phyloP scores from a whole-genome alignment of 2,329 filamentous ascomycete species.

The Colletotrichum spaethianum region DNA sequence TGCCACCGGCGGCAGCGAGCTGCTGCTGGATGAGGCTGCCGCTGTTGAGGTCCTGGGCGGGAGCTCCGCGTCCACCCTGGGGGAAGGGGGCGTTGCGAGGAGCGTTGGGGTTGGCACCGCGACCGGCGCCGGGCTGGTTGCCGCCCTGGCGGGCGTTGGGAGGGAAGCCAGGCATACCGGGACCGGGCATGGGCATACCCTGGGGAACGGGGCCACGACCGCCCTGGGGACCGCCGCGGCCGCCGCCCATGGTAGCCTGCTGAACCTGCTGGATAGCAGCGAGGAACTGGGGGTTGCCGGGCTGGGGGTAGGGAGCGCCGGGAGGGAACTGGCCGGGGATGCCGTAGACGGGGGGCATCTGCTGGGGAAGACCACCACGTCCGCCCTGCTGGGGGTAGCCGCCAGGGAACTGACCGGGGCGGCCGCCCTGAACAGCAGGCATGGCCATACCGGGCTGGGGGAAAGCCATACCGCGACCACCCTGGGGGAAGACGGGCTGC shows the following conservation, averaged over 20 bases:
- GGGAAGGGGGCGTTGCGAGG: conserved; percentile 59
- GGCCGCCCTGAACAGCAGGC: conserved; percentile 83
- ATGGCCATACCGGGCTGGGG: conserved; percentile 75
- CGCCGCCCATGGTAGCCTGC: conserved; percentile 71
- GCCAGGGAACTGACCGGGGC: conserved; percentile 87
- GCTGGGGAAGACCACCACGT: conserved; percentile 88
- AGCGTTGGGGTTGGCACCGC: conserved; percentile 57
- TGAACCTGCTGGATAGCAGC: conserved; percentile 86
- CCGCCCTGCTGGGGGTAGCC: conserved; percentile 89
- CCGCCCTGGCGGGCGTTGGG: conserved; percentile 68
- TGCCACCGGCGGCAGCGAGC: conserved; percentile 65
- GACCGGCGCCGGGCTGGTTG: conserved; percentile 60
- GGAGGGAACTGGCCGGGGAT: conserved; percentile 86
- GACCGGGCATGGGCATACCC: conserved; percentile 70
- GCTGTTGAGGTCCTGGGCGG: conserved; percentile 48
- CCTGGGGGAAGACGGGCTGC: conserved; percentile 78
- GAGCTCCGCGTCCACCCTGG: conserved; percentile 64
- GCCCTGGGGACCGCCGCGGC: conserved; percentile 74
- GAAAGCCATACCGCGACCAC: conserved; percentile 77
- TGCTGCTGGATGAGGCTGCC: conserved; percentile 68
- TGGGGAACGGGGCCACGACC: conserved; percentile 82
- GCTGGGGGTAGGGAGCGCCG: conserved; percentile 78
- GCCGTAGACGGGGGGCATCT: conserved; percentile 89
- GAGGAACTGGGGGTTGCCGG: conserved; percentile 84
- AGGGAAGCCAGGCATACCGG: conserved; percentile 70